phyloP scores from a whole-genome alignment of 1,139 yeast genomes.

The Chernovozyma aurita region DNA sequence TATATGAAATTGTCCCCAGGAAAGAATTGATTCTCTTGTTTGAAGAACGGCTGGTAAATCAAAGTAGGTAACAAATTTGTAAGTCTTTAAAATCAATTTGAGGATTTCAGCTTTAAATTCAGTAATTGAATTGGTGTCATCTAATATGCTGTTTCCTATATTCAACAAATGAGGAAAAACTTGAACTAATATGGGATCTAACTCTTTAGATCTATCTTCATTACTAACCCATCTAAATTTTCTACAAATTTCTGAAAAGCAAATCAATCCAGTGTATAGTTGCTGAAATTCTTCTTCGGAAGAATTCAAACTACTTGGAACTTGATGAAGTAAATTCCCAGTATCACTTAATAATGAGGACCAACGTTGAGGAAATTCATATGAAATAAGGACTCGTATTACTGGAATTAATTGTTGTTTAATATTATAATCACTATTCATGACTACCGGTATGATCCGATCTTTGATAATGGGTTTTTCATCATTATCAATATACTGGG shows the following conservation, averaged over 20 bases:
- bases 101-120: constrained; percentile 67
- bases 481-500: constrained; percentile 48
- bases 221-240: constrained; percentile 76
- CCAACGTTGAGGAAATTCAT: constrained; percentile 75
- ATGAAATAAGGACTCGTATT: constrained; percentile 56
- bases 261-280: constrained; percentile 71
- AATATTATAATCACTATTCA: constrained; percentile 39
- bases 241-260: constrained; percentile 71
- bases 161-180: constrained; percentile 68
- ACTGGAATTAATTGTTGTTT: constrained; percentile 69
- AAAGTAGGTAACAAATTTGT: constrained; percentile 76
- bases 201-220: constrained; percentile 44
- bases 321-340: constrained; percentile 48
- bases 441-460: constrained; percentile 45
- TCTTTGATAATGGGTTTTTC: constrained; percentile 74
- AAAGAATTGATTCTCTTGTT: constrained; percentile 48
- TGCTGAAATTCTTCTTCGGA: constrained; percentile 14
- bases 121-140: constrained; percentile 30
- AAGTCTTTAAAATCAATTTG: constrained; percentile 69
- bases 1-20: constrained; percentile 80
- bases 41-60: constrained; percentile 75
- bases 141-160: constrained; percentile 58
- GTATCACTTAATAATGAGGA: constrained; percentile 57
- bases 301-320: constrained; percentile 14
- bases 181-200: constrained; percentile 57